These are phyloP conservation scores for Colletotrichum orbiculare DNA, from an alignment of 2,329 filamentous ascomycete genomes.

Conservation along the genomic window DNA sequence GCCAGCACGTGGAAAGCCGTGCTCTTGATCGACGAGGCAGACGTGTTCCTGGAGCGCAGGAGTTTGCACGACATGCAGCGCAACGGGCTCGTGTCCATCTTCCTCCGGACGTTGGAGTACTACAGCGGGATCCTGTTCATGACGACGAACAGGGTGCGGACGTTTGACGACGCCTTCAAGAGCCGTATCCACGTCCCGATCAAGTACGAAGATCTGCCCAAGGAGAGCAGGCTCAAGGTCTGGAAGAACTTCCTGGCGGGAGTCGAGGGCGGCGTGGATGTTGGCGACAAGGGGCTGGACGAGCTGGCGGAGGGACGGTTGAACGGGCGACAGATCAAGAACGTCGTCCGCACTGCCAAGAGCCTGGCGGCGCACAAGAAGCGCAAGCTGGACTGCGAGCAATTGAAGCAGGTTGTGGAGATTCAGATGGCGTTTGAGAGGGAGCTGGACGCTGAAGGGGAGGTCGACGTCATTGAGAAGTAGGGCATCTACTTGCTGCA, in stretches of 20 bases:
- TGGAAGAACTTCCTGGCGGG: constrained; percentile 30
- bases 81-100: constrained; percentile 83
- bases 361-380: constrained; percentile 80
- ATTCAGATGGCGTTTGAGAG: constrained; percentile 85
- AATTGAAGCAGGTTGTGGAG: constrained; percentile 83
- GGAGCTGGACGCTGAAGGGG: constrained; percentile 62
- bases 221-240: constrained; percentile 69
- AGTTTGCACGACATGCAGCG: constrained; percentile 86
- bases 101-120: constrained; percentile 62
- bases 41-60: constrained; percentile 86
- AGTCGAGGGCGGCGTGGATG: constrained; percentile 25
- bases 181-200: constrained; percentile 88
- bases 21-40: constrained; percentile 85
- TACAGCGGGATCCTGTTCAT: constrained; percentile 63
- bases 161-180: constrained; percentile 92
- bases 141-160: constrained; percentile 65
- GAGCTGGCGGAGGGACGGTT: constrained; percentile 73
- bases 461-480: constrained; percentile 13
- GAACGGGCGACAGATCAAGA: constrained; percentile 82
- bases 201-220: constrained; percentile 79
- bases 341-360: constrained; percentile 85
- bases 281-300: constrained; percentile 64
- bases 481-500: not conserved
- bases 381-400: constrained; percentile 55
- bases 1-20: constrained; percentile 89